Base-by-base conservation (phyloP, 768 basidiomycete genomes). In the Termitomyces sp. region DNA sequence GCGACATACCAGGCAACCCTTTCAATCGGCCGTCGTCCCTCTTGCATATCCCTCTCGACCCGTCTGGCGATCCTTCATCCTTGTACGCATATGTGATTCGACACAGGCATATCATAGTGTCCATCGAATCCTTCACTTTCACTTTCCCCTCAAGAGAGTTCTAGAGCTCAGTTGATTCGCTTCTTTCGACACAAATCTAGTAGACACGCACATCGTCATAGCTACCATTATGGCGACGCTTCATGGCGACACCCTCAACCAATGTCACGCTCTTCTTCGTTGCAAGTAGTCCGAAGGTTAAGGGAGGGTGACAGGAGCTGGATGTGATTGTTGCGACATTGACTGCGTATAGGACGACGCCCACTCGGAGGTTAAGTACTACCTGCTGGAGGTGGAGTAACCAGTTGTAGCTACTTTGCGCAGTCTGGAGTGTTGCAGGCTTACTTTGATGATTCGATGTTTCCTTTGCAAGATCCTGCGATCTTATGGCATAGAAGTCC, bases 81-180 rank as follows among this genome's bases (percentile, higher is more conserved):
- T n/a, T n/a, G n/a, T n/a, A n/a, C n/a, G n/a, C n/a, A n/a, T n/a
- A n/a, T n/a, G n/a, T n/a, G n/a, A n/a, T n/a, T n/a, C n/a, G n/a
- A n/a, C n/a, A n/a, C n/a, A n/a, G n/a, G n/a, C n/a, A n/a, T n/a
- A n/a, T n/a, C n/a, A n/a, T n/a, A n/a, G n/a, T n/a, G n/a, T n/a
- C 61, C 26, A 64, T 66, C 30, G 63, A 66, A 49, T 64, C 61
- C 22, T 65, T 61, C 24, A 60, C 64, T 2, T 65, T 60, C 52
- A 61, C 62, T 4, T 62, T 63, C 50, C 43, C 62, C 33, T 52
- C n/a, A 14, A 32, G 40, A 16, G 62, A 63, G 33, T 33, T 61
- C 7, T 7, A 32, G n/a, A 36, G 43, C 18, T 40, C 47, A 10
- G 28, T 6, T 28, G 28, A 28, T 28, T 28, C 28, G 28, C 28